These are phyloP conservation scores for Terfezia boudieri DNA, from an alignment of 495 filamentous ascomycete species.

Conservation along the genomic window DNA sequence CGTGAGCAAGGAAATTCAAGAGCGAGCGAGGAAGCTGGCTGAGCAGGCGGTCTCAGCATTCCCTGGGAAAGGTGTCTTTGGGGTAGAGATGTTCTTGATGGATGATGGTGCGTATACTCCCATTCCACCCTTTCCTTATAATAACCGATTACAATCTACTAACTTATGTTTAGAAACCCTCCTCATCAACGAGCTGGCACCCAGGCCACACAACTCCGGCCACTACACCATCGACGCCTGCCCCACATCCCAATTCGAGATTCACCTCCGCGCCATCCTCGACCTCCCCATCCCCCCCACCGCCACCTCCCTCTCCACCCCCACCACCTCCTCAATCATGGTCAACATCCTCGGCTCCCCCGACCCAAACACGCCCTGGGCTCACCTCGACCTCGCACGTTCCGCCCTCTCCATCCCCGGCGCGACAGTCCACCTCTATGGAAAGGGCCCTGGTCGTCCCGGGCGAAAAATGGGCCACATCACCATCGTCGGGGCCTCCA, in stretches of 20 bases:
- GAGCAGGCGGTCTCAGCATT: slow-evolving; percentile 56
- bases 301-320: slow-evolving; percentile 35
- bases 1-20: slow-evolving; percentile 35
- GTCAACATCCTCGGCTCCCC: slow-evolving; percentile 83
- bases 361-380: slow-evolving; percentile 28
- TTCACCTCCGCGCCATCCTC: slow-evolving; percentile 70
- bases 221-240: slow-evolving; percentile 96
- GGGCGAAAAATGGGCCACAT: slow-evolving; percentile 92
- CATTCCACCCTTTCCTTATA: background rate
- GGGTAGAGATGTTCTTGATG: slow-evolving; percentile 92
- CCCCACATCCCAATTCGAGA: slow-evolving; percentile 65
- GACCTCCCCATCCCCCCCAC: slow-evolving; percentile 46
- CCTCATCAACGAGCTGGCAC: slow-evolving; percentile 84
- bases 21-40: slow-evolving; percentile 53
- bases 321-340: slow-evolving; percentile 55
- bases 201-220: slow-evolving; percentile 85
- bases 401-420: slow-evolving; percentile 38
- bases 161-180: slow-evolving; percentile 25
- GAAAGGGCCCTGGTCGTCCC: slow-evolving; percentile 61
- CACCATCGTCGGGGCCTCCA: slow-evolving; percentile 46
- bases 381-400: slow-evolving; percentile 41
- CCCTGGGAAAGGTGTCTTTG: slow-evolving; percentile 79
- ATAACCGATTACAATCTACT: background rate
- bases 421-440: slow-evolving; percentile 67
- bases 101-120: slow-evolving; percentile 33